A percentile compares a stretch with the other conserved stretches of the same genome.
Evolutionary conservation across 2,329 filamentous ascomycete species (phyloP).

Genomic region (Neopestalotiopsis rosae): DNA sequence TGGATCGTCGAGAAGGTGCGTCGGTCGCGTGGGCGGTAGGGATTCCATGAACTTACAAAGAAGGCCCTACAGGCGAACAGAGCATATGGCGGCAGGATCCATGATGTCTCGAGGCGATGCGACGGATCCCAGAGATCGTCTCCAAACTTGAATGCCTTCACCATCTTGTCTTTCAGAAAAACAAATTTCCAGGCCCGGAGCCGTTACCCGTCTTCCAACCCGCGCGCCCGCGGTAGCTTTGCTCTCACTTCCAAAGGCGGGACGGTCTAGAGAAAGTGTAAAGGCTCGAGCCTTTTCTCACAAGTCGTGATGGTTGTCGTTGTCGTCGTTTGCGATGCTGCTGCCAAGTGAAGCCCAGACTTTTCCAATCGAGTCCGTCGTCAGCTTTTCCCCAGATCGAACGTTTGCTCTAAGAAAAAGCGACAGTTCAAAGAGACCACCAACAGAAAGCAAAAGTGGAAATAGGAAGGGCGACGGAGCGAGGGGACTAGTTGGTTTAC

Average conservation of each 20-base stretch:
- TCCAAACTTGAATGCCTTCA: conserved; percentile 28
- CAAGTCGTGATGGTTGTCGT: too few relatives aligned
- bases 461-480: neutral
- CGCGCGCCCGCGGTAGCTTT: neutral
- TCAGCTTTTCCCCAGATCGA: neutral
- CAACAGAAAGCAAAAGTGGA: neutral
- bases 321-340: neutral
- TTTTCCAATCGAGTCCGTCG: neutral
- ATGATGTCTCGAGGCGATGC: conserved; percentile 79
- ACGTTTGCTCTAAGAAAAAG: neutral
- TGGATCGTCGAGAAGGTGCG: neutral
- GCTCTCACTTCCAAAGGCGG: neutral
- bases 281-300: neutral
- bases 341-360: neutral
- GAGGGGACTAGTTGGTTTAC: neutral
- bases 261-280: neutral
- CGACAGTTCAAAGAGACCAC: neutral
- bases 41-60: conserved; percentile 48
- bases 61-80: conserved; percentile 63
- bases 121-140: conserved; percentile 54
- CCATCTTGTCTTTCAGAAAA: conserved; percentile 13
- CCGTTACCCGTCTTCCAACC: neutral
- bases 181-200: neutral
- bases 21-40: neutral
- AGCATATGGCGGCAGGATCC: conserved; percentile 71